Conservation (phyloP, 176 grass and related monocot species). For the Phoenix roebelenii region DNA sequence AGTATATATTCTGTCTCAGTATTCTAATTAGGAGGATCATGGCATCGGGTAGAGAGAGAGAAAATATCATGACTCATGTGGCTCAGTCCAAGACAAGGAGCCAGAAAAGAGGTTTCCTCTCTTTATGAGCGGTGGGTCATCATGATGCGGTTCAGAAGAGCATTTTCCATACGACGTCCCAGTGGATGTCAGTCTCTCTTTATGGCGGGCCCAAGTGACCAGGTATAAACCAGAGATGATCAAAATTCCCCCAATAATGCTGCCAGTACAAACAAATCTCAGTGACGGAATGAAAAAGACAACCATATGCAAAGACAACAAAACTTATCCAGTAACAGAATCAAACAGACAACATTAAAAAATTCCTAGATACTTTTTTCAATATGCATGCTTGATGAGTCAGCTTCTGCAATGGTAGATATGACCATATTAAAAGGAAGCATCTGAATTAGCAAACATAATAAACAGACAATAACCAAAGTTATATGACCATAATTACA, state of each 20-base stretch:
- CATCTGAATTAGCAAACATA: too few species aligned
- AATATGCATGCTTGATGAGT: too few species aligned
- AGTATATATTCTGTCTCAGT: too few species aligned
- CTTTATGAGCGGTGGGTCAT: constrained; percentile 25
- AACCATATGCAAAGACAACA: too few species aligned
- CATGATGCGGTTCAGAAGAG: constrained; percentile 23
- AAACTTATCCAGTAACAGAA: too few species aligned
- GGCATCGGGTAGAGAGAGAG: neutral
- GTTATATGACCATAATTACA: too few species aligned
- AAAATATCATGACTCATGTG: constrained; percentile 48
- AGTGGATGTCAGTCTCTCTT: constrained; percentile 28
- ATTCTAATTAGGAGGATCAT: too few species aligned
- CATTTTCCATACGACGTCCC: constrained; percentile 35
- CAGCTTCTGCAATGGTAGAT: too few species aligned
- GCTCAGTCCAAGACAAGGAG: constrained; percentile 42
- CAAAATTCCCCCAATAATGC: constrained; percentile 81
- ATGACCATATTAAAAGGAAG: too few species aligned
- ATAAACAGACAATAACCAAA: too few species aligned
- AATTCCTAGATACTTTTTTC: too few species aligned
- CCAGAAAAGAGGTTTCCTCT: constrained; percentile 27
- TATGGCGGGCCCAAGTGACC: constrained; percentile 72
- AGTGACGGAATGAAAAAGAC: constrained; percentile 7
- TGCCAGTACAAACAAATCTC: constrained; percentile 29
- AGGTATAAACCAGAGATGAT: constrained; percentile 78
- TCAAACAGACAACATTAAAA: too few species aligned